Evolutionary conservation across 768 basidiomycete genomes (phyloP).

Genomic region (Rhodotorula sphaerocarpa): DNA sequence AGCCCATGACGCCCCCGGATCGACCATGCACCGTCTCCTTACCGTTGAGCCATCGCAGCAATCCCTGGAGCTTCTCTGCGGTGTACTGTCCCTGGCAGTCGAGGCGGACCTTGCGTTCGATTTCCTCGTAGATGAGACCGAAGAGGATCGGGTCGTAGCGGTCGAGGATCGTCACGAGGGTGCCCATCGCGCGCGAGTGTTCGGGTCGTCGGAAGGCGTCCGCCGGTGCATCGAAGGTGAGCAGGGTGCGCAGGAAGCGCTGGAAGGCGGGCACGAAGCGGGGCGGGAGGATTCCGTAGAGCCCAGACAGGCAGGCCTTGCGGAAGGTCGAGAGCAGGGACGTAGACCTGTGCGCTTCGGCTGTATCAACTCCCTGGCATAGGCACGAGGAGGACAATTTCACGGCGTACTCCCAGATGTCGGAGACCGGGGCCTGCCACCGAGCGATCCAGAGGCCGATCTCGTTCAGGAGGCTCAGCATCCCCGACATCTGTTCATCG

Average conservation of each 20-base stretch:
- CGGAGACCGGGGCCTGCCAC: slow-evolving; percentile 18
- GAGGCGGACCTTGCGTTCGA: slow-evolving; percentile 62
- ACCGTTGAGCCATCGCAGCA: slow-evolving; percentile 65
- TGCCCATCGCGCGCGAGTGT: slow-evolving; percentile 46
- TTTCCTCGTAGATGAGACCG: slow-evolving; percentile 74
- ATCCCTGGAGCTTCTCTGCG: slow-evolving; percentile 56
- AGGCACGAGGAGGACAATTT: neutral
- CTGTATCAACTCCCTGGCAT: too few relatives aligned
- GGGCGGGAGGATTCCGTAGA: slow-evolving; percentile 24
- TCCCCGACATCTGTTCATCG: neutral
- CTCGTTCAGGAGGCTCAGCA: slow-evolving; percentile 15
- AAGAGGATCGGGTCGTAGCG: slow-evolving; percentile 76
- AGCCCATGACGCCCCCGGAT: slow-evolving; percentile 8
- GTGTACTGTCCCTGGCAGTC: slow-evolving; percentile 60
- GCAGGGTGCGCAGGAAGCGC: slow-evolving; percentile 20
- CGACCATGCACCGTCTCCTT: slow-evolving; percentile 43
- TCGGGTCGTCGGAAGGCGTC: slow-evolving; percentile 53
- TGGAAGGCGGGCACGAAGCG: slow-evolving; percentile 17
- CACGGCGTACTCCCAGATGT: slow-evolving; percentile 14
- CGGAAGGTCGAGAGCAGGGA: slow-evolving; percentile 1
- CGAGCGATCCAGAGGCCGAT: slow-evolving; percentile 11
- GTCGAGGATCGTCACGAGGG: slow-evolving; percentile 59
- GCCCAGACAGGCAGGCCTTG: slow-evolving; percentile 28
- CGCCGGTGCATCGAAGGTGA: slow-evolving; percentile 33
- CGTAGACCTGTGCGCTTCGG: too few relatives aligned